Evolutionary conservation across 2,329 filamentous ascomycete species (phyloP).

Genomic region (Pseudogymnoascus sp.): DNA sequence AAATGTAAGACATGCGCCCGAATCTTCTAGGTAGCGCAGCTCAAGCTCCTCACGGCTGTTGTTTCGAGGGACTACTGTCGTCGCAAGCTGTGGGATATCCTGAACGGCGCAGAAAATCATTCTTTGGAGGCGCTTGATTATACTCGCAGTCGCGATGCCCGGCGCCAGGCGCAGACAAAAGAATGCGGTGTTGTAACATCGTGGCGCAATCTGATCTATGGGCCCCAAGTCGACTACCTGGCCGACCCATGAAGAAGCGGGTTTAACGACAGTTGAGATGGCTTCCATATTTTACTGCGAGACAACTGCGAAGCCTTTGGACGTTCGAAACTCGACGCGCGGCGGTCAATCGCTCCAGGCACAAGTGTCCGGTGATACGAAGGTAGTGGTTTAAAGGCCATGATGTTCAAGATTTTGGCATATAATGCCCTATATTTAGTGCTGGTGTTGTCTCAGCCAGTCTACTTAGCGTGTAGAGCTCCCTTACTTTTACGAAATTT

Average conservation of each 20-base stretch:
- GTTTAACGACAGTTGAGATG: not conserved
- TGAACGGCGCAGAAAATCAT: not conserved
- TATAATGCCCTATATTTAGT: not conserved
- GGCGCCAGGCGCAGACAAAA: not conserved
- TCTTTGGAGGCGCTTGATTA: not conserved
- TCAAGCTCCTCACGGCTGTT: constrained; percentile 5
- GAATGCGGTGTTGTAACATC: not conserved
- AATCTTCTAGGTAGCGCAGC: not conserved
- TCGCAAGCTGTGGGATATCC: constrained; percentile 4
- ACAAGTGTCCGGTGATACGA: not conserved
- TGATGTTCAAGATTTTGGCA: not conserved
- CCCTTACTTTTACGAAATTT: not conserved
- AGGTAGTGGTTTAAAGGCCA: not conserved
- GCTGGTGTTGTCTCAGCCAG: not conserved
- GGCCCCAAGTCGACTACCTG: not conserved
- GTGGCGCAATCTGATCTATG: constrained; percentile 10
- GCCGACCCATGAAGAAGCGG: not conserved
- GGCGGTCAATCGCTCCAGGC: not conserved
- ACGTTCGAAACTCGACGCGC: not conserved
- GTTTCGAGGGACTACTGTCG: not conserved
- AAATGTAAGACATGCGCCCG: not conserved
- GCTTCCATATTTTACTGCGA: not conserved
- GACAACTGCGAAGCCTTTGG: not conserved
- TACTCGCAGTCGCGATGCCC: not conserved
- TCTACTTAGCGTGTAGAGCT: not conserved